Percentiles rank a stretch among this genome's conserved stretches.
Conservation (phyloP, 2,329 filamentous ascomycete species). For the Atkinsonella hypoxylon region DNA sequence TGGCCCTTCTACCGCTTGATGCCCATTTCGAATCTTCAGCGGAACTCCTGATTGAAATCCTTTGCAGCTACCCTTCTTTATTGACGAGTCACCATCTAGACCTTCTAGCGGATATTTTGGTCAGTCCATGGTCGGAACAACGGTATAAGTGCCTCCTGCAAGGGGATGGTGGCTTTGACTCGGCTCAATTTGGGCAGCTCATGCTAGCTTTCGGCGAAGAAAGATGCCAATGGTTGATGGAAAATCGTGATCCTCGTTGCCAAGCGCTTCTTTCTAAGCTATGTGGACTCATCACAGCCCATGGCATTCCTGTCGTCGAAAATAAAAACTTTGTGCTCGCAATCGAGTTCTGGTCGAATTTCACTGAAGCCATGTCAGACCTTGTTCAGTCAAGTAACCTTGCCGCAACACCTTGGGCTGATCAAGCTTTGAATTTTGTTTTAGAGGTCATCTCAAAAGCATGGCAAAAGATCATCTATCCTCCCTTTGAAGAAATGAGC, state of each 20-base stretch:
- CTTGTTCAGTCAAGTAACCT: slow-evolving; percentile 38
- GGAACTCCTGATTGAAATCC: slow-evolving; percentile 52
- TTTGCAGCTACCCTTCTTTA: slow-evolving; percentile 53
- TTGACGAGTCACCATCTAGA: slow-evolving; percentile 46
- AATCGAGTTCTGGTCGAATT: slow-evolving; percentile 72
- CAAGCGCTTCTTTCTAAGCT: slow-evolving; percentile 44
- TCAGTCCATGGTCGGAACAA: slow-evolving; percentile 44
- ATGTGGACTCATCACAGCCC: slow-evolving; percentile 52
- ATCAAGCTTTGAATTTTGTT: slow-evolving; percentile 44
- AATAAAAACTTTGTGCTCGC: slow-evolving; percentile 64
- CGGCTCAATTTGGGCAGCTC: slow-evolving; percentile 52
- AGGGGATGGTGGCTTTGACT: slow-evolving; percentile 52
- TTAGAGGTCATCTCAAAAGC: slow-evolving; percentile 53
- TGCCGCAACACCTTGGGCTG: slow-evolving; percentile 40
- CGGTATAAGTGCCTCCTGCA: slow-evolving; percentile 42
- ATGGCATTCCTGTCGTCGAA: slow-evolving; percentile 57
- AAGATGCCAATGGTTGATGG: slow-evolving; percentile 47
- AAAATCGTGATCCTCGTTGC: slow-evolving; percentile 35
- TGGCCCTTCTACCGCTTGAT: slow-evolving; percentile 47
- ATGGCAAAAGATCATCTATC: slow-evolving; percentile 59
- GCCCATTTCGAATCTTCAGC: slow-evolving; percentile 47
- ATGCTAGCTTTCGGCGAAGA: slow-evolving; percentile 59
- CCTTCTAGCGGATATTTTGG: slow-evolving; percentile 46
- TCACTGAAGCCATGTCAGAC: slow-evolving; percentile 57
- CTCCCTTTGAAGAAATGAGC: slow-evolving; percentile 41